Base-by-base conservation (phyloP, 2,329 filamentous ascomycete genomes). In the Coleophoma crateriformis region DNA sequence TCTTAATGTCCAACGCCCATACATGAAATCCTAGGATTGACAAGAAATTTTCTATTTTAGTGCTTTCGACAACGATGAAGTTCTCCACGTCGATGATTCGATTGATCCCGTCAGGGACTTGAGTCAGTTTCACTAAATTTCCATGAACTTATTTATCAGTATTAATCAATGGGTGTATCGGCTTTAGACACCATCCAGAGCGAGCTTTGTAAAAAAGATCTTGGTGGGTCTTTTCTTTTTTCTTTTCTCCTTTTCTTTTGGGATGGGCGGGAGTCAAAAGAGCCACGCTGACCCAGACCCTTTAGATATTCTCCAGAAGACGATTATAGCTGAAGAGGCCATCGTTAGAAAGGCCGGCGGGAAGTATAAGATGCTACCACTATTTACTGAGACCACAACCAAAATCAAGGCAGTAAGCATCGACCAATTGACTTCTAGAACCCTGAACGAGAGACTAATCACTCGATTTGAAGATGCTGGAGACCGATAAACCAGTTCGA, bases 11-110 rank as follows among this genome's bases (percentile, higher is more conserved):
- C 27, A 27, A 7, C 8, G 27, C 8, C 27, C 27, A 27, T 7
- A 10, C 27, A 27, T 7, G 8, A 10, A 27, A 27, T 27, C 8
- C 8, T 27, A 10, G 8, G 6, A 10, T 27, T 27, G 8, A 27
- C 27, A 7, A 27, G 19, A 27, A 27, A 27, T 27, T 2, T 17
- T 41, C 15, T 41, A 19, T 19, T 4, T 38, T 17, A 43, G 68
- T 55, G 71, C 71, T 4, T 73, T 73, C 48, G 71, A 73, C 40
- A 73, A 73, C 45, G 67, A 73, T 47, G 65, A 73, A 48, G 70
- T 73, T 13, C 53, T 73, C 48, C 71, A 73, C 40, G 71, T 73
- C n/a, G 71, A 73, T 51, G 70, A 73, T 56, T 71, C 69, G 7
- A 70, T 73, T 47, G 71, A 73, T 54, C 71, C 71, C 15, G 67